phyloP scores from a whole-genome alignment of 2,329 filamentous ascomycete species.

The Ophiostoma sp. region DNA sequence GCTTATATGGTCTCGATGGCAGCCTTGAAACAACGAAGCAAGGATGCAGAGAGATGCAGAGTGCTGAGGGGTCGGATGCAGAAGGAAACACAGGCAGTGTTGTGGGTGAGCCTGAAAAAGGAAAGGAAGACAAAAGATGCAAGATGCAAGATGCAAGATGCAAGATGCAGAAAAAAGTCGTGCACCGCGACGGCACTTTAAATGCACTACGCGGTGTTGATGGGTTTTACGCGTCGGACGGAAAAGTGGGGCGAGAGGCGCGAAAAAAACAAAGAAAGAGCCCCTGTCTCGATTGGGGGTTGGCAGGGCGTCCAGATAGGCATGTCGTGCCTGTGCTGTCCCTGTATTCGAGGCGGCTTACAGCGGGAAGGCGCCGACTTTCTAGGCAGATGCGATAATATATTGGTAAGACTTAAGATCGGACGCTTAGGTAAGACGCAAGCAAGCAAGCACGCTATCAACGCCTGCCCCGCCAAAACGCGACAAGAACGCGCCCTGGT shows the following conservation, averaged over 20 bases:
- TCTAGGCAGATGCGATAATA: no score
- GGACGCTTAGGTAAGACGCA: neutral
- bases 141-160: slow-evolving; percentile 8
- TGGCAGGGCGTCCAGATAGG: neutral
- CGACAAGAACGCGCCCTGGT: slow-evolving; percentile 19
- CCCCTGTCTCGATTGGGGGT: neutral
- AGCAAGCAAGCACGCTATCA: neutral
- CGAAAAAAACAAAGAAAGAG: slow-evolving; percentile 22
- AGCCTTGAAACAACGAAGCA: no score
- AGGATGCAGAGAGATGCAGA: slow-evolving; percentile 10
- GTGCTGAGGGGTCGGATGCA: neutral
- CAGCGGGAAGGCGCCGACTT: neutral
- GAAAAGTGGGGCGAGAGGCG: slow-evolving; percentile 24
- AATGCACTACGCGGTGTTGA: slow-evolving; percentile 25
- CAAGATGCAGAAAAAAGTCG: slow-evolving; percentile 21
- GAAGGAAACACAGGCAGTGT: slow-evolving; percentile 9
- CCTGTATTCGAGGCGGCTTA: no score
- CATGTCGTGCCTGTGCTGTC: no score
- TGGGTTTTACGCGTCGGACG: slow-evolving; percentile 22
- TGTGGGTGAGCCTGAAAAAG: slow-evolving; percentile 18
- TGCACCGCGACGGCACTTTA: slow-evolving; percentile 26
- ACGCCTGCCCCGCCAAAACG: slow-evolving; percentile 17
- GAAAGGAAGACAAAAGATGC: slow-evolving; percentile 15
- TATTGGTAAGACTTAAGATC: neutral
- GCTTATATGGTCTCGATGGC: slow-evolving; percentile 1